Evolutionary conservation across 2,329 filamentous ascomycete species (phyloP).

Genomic region (Cladophialophora carrionii): DNA sequence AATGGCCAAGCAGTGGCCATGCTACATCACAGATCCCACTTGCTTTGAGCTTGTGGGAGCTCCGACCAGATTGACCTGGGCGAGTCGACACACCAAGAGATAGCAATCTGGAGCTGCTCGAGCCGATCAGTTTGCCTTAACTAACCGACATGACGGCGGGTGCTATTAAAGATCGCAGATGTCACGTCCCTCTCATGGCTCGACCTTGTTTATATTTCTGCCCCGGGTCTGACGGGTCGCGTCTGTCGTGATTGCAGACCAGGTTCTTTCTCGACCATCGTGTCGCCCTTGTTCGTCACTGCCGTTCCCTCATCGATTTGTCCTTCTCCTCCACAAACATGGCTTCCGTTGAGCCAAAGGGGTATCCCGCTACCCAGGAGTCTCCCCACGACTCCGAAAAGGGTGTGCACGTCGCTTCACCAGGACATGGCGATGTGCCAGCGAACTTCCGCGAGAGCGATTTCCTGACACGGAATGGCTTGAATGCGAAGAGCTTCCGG

Average conservation of each 20-base stretch:
- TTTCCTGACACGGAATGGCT: conserved; percentile 39
- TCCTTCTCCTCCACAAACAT: not conserved
- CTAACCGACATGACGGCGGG: not conserved
- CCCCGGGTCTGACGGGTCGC: not conserved
- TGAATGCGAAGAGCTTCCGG: conserved; percentile 38
- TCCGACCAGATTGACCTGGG: conserved; percentile 3
- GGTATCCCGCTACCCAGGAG: conserved; percentile 2
- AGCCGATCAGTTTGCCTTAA: conserved; percentile 6
- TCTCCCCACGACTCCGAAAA: conserved; percentile 23
- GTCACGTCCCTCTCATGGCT: not conserved
- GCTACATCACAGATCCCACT: conserved; percentile 10
- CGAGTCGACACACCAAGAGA: conserved; percentile 7
- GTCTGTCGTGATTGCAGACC: conserved; percentile 1
- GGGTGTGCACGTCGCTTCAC: conserved; percentile 1
- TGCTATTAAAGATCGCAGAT: conserved; percentile 15
- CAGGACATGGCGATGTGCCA: conserved; percentile 24
- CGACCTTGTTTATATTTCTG: not conserved
- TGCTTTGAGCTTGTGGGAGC: not conserved
- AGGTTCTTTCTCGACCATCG: not conserved
- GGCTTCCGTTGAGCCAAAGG: conserved; percentile 9
- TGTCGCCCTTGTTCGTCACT: not conserved
- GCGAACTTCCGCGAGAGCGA: conserved; percentile 31
- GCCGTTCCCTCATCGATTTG: not conserved
- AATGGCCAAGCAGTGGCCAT: conserved; percentile 17
- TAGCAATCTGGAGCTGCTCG: conserved; percentile 11